Base-by-base conservation (phyloP, 2,329 filamentous ascomycete species). In the Pseudogymnoascus sp. region DNA sequence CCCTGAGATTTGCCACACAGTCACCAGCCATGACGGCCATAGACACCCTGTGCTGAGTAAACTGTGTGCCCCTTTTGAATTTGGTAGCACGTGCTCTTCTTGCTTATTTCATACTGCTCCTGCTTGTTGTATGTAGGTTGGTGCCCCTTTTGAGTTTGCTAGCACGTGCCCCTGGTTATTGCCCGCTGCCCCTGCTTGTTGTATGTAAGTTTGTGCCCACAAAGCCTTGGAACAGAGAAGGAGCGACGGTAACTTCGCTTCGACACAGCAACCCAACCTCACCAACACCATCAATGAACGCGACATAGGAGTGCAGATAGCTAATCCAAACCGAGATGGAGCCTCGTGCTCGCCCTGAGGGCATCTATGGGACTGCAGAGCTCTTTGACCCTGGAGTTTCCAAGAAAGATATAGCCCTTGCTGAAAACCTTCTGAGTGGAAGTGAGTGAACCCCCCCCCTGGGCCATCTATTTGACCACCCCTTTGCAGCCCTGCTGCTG, bases 371-470 rank as follows among this genome's bases (percentile, higher is more conserved):
- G 6, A 9, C 15, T 7, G 31, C 47, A 19, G 26, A 2, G 11
- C 8, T 53, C 15, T 17, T 2, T 6, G n/a, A 9, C 26, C 47
- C 26, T 31, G 47, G 26, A 2, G 26, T 17, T 4, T 66, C 69
- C 26, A 68, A 71, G 11, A 26, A 42, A 62, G 44, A 59, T 59
- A 65, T 71, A 40, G 65, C 36, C 19, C 70, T 73, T 47, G 66
- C 69, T 4, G 68, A 68, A 64, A 66, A 61, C 13, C 63, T 73
- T 13, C 61, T 73, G 31, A 62, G 65, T 35, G 36, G 67, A 5
- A 65, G 67, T 23, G 67, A 53, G 31, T 65, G 67, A 17, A 66
- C 60, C 23, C 53, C 67, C 35, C 68, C 70, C 3, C 63, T 69
- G 23, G 26, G 26, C 6, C 26, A 28, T 7, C 26, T 28, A 4